These are phyloP conservation scores for Elongisporangium prolatum DNA, from an alignment of 352 stramenopile species.

Conservation along the genomic window DNA sequence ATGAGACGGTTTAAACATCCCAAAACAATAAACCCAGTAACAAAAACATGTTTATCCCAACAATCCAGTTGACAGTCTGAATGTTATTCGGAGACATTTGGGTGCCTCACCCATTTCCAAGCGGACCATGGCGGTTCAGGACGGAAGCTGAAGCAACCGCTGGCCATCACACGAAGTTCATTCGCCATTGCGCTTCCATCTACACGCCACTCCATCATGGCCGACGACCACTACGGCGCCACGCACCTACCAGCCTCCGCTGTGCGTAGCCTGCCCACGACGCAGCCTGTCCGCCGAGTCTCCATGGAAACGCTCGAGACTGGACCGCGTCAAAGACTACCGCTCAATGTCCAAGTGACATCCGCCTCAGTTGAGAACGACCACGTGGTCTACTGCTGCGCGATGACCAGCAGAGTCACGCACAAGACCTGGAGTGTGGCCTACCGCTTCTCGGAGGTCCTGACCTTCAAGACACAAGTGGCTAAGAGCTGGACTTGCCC, in stretches of 20 bases:
- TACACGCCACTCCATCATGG: too few relatives aligned
- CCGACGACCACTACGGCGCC: too few relatives aligned
- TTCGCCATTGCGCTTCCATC: too few relatives aligned
- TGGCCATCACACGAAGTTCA: too few relatives aligned
- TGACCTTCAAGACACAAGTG: slow-evolving; percentile 40
- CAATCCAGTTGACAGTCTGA: too few relatives aligned
- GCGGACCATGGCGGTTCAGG: too few relatives aligned
- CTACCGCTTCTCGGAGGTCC: slow-evolving; percentile 65
- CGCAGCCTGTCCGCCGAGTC: slow-evolving; percentile 15
- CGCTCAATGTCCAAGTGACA: slow-evolving; percentile 35
- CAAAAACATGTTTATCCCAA: too few relatives aligned
- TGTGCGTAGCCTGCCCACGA: background rate
- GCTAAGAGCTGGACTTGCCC: slow-evolving; percentile 51
- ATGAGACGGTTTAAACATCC: too few relatives aligned
- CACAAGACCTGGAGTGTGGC: slow-evolving; percentile 45
- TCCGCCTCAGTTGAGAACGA: slow-evolving; percentile 26
- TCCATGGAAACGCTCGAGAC: slow-evolving; percentile 40
- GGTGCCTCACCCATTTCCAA: too few relatives aligned
- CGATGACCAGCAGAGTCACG: slow-evolving; percentile 35
- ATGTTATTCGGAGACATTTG: too few relatives aligned
- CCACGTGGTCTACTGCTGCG: slow-evolving; percentile 48
- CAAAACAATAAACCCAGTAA: too few relatives aligned
- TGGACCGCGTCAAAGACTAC: slow-evolving; percentile 33
- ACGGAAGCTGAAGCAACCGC: too few relatives aligned
- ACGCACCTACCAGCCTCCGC: background rate